phyloP scores from a whole-genome alignment of 1,284 basidiomycete genomes.

The Melanopsichium pennsylvanicum region DNA sequence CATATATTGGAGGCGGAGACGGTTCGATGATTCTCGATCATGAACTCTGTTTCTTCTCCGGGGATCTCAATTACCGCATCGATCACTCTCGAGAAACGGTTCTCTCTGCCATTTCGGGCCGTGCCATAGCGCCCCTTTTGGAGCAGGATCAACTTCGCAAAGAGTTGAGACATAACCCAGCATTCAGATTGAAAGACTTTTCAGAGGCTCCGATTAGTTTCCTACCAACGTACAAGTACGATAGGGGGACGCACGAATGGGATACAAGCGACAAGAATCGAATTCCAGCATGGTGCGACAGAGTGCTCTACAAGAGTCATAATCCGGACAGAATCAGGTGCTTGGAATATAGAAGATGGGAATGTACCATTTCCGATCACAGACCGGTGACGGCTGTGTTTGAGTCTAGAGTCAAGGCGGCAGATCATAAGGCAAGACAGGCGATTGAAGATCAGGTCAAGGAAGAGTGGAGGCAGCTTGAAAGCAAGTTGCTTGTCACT shows the following conservation, averaged over 20 bases:
- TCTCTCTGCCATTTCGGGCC: conserved; percentile 73
- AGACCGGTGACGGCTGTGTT: conserved; percentile 60
- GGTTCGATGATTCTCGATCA: conserved; percentile 94
- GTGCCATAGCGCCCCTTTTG: conserved; percentile 75
- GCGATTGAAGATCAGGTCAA: conserved; percentile 22
- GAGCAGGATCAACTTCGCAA: conserved; percentile 87
- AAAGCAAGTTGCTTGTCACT: conserved; percentile 11
- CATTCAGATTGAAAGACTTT: conserved; percentile 84
- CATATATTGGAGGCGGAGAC: conserved; percentile 88
- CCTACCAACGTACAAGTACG: conserved; percentile 92
- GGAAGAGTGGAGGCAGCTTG: conserved; percentile 10
- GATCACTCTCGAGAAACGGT: conserved; percentile 86
- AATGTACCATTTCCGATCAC: conserved; percentile 65
- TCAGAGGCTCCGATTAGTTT: conserved; percentile 72
- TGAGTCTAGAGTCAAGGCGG: conserved; percentile 33
- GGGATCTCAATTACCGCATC: conserved; percentile 77
- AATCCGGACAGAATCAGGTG: conserved; percentile 70
- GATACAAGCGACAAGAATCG: conserved; percentile 88
- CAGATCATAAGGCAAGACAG: conserved; percentile 15
- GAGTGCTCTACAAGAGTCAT: conserved; percentile 80
- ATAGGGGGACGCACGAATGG: conserved; percentile 76
- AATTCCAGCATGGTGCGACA: conserved; percentile 94
- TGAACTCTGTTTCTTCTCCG: conserved; percentile 86
- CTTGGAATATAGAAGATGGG: conserved; percentile 61
- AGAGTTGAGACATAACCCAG: conserved; percentile 84